Conservation (phyloP, 73 alveolate species). For the Breviolum minutum region DNA sequence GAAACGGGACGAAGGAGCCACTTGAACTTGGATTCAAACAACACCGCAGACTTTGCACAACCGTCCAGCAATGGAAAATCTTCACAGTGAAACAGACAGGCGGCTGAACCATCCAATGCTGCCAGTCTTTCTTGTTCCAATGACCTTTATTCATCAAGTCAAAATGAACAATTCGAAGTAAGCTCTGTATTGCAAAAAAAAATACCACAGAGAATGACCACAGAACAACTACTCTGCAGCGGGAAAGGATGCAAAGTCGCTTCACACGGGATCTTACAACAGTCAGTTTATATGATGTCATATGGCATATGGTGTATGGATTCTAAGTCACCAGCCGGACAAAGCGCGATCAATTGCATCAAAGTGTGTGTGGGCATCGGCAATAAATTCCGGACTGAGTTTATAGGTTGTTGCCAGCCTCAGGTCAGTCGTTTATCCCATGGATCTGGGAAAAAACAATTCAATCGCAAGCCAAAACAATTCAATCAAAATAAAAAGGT, state of each 20-base stretch:
- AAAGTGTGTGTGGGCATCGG: slow-evolving; percentile 42
- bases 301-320: too few relatives aligned
- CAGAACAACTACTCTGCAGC: too few relatives aligned
- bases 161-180: background rate
- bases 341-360: background rate
- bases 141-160: background rate
- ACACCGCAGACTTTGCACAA: too few relatives aligned
- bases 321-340: slow-evolving; percentile 4
- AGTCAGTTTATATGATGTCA: too few relatives aligned
- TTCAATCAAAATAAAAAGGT: background rate
- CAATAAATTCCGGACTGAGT: background rate
- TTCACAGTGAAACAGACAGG: background rate
- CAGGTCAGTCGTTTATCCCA: background rate
- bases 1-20: background rate
- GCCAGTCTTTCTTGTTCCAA: slow-evolving; percentile 67
- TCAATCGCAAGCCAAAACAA: background rate
- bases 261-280: too few relatives aligned
- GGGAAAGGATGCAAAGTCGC: too few relatives aligned
- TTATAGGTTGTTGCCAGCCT: slow-evolving; percentile 82
- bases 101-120: slow-evolving; percentile 17
- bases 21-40: too few relatives aligned
- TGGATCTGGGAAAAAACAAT: background rate
- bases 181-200: background rate
- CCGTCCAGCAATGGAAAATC: background rate
- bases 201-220: too few relatives aligned